These are phyloP conservation scores for Penicillium canariense DNA, from an alignment of 495 filamentous ascomycete species.

Conservation along the genomic window DNA sequence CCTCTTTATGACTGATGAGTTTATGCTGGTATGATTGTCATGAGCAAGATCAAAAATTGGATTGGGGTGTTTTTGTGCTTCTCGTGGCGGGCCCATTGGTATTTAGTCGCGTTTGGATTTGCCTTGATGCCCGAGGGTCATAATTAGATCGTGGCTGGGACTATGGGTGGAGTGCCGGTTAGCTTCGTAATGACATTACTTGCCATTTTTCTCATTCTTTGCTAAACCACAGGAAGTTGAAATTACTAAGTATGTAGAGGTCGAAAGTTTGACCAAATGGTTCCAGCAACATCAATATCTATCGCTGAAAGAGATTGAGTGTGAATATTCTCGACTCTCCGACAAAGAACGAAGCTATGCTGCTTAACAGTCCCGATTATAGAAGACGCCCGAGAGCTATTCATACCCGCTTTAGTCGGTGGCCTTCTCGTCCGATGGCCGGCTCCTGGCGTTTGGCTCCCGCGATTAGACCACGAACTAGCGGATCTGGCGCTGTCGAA, in stretches of 20 bases:
- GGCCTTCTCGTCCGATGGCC: slow-evolving; percentile 3
- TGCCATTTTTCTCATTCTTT: background rate
- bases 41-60: slow-evolving; percentile 19
- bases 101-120: slow-evolving; percentile 2
- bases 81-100: background rate
- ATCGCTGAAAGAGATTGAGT: too few relatives aligned
- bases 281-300: too few relatives aligned
- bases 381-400: slow-evolving; percentile 17
- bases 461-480: background rate
- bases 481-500: too few relatives aligned
- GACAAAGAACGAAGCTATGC: too few relatives aligned
- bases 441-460: slow-evolving; percentile 3
- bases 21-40: slow-evolving; percentile 22
- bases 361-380: too few relatives aligned
- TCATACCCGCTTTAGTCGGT: background rate
- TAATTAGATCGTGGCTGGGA: background rate
- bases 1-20: slow-evolving; percentile 18
- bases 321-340: too few relatives aligned
- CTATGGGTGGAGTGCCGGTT: background rate
- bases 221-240: too few relatives aligned
- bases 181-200: background rate
- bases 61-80: background rate
- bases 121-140: background rate
- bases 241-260: too few relatives aligned
- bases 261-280: too few relatives aligned